Conservation (phyloP, 2,329 filamentous ascomycete genomes). For the Pyrenophora tritici-repentis region DNA sequence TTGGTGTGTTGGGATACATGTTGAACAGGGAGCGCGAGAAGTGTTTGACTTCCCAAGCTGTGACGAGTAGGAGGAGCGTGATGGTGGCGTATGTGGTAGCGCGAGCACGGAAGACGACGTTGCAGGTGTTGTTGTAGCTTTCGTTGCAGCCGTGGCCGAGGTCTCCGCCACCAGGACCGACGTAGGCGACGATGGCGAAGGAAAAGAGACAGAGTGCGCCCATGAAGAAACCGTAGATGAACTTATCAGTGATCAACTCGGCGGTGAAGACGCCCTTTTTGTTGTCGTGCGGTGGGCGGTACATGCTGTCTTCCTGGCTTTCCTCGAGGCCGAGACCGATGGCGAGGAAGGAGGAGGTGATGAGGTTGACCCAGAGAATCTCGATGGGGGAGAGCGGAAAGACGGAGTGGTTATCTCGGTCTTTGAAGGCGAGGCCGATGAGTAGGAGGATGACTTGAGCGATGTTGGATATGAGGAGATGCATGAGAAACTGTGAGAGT, state of each 20-base stretch:
- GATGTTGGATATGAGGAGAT: slow-evolving; percentile 56
- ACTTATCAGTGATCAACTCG: slow-evolving; percentile 55
- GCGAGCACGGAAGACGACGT: slow-evolving; percentile 51
- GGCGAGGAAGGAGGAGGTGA: slow-evolving; percentile 55
- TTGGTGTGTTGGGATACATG: slow-evolving; percentile 47
- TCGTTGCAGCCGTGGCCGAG: slow-evolving; percentile 53
- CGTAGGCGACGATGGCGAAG: slow-evolving; percentile 53
- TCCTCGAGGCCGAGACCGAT: slow-evolving; percentile 55
- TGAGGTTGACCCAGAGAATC: slow-evolving; percentile 56
- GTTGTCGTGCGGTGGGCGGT: slow-evolving; percentile 51
- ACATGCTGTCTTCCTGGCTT: slow-evolving; percentile 53
- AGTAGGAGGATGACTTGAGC: slow-evolving; percentile 55
- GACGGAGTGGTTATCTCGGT: slow-evolving; percentile 49
- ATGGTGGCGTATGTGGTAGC: slow-evolving; percentile 54
- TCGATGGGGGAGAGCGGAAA: slow-evolving; percentile 55
- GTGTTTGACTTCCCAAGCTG: slow-evolving; percentile 56
- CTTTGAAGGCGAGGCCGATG: slow-evolving; percentile 54
- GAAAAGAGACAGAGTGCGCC: slow-evolving; percentile 51
- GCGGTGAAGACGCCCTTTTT: slow-evolving; percentile 52
- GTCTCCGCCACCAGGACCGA: slow-evolving; percentile 49
- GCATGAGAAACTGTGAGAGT: slow-evolving; percentile 49
- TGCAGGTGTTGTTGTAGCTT: slow-evolving; percentile 50
- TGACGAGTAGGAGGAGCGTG: slow-evolving; percentile 52
- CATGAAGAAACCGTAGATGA: slow-evolving; percentile 56
- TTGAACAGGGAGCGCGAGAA: slow-evolving; percentile 53